Conservation (phyloP, 202 grass and related monocot species). For the Elaeis oleifera region DNA sequence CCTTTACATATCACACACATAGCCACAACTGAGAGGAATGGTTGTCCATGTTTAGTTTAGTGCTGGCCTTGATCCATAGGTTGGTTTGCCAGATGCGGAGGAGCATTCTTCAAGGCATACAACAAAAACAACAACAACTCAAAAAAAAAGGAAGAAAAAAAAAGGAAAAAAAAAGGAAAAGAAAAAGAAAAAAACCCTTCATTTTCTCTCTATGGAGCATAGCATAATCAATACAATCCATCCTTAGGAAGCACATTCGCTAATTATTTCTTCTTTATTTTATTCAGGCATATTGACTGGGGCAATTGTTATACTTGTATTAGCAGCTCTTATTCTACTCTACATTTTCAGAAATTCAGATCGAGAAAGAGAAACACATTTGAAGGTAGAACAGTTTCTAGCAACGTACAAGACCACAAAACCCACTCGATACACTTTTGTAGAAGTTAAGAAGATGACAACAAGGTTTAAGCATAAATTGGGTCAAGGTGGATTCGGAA, state of each 20-base stretch:
- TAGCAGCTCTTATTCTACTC: not conserved
- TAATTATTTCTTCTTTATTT: slow-evolving; percentile 1
- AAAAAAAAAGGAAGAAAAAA: no score
- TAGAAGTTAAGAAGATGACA: slow-evolving; percentile 35
- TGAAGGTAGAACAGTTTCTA: slow-evolving; percentile 30
- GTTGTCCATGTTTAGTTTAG: no score
- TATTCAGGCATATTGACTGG: slow-evolving; percentile 5
- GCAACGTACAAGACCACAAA: slow-evolving; percentile 20
- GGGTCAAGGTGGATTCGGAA: slow-evolving; percentile 47
- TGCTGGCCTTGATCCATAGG: not conserved
- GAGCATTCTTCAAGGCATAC: not conserved
- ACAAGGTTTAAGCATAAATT: slow-evolving; percentile 33
- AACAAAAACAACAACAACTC: not conserved
- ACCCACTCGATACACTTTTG: slow-evolving; percentile 32
- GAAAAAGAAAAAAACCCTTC: no score
- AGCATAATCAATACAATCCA: not conserved
- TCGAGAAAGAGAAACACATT: slow-evolving; percentile 6
- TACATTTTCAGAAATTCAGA: slow-evolving; percentile 7
- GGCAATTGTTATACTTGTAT: not conserved
- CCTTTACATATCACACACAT: no score
- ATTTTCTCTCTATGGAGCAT: not conserved
- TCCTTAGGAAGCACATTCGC: no score
- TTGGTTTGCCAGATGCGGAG: not conserved
- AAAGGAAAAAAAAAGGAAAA: no score
- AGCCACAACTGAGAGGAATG: no score